These are phyloP conservation scores for Penicillium daleae DNA, from an alignment of 495 filamentous ascomycete genomes.

Conservation along the genomic window DNA sequence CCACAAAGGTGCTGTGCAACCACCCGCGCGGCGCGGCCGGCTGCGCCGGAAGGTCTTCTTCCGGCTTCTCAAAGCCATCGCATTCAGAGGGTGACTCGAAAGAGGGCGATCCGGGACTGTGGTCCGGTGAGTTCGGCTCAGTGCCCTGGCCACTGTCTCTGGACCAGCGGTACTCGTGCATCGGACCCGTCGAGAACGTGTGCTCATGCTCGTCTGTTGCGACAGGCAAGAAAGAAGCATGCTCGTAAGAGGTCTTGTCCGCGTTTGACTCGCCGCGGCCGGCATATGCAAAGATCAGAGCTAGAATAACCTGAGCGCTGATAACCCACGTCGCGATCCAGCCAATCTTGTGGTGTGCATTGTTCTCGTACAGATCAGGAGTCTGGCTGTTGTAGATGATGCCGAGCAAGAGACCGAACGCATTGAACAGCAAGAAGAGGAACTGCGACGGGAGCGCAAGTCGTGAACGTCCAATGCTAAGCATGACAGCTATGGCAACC, in stretches of 20 bases:
- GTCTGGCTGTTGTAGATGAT: constrained; percentile 81
- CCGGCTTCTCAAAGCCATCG: constrained; percentile 55
- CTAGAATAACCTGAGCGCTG: constrained; percentile 67
- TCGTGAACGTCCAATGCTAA: constrained; percentile 80
- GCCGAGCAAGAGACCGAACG: constrained; percentile 68
- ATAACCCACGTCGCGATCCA: constrained; percentile 82
- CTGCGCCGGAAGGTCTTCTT: constrained; percentile 48
- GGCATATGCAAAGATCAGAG: constrained; percentile 60
- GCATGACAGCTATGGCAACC: constrained; percentile 67
- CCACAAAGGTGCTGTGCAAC: constrained; percentile 48
- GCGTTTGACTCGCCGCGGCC: constrained; percentile 39
- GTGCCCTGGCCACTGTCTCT: constrained; percentile 90
- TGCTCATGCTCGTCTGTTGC: constrained; percentile 67
- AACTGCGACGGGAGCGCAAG: constrained; percentile 75
- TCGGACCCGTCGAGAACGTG: constrained; percentile 45
- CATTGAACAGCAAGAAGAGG: constrained; percentile 73
- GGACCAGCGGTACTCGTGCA: constrained; percentile 66
- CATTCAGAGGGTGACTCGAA: constrained; percentile 58
- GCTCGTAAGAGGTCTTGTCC: constrained; percentile 39
- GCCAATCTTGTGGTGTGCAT: constrained; percentile 86
- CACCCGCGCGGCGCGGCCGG: constrained; percentile 44
- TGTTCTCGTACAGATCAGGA: constrained; percentile 86
- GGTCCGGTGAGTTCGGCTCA: constrained; percentile 69
- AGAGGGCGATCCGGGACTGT: constrained; percentile 63
- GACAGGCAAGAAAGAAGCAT: constrained; percentile 65